A percentile compares a stretch with the other conserved stretches of the same genome.
phyloP scores from a whole-genome alignment of 106 monocot genomes.

The Dendrobium nobile region DNA sequence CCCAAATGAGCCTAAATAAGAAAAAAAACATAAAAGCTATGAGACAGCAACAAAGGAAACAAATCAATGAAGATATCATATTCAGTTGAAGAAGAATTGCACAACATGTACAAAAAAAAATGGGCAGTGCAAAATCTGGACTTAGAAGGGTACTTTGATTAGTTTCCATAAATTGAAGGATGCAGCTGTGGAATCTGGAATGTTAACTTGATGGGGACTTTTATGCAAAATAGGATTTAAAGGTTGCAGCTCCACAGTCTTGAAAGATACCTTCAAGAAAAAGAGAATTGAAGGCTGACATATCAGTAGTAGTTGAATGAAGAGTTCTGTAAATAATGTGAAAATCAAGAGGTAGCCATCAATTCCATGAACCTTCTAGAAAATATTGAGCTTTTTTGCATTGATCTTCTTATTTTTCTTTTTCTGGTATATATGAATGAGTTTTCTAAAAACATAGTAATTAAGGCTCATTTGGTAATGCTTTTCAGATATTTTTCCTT shows the following conservation, averaged over 20 bases:
- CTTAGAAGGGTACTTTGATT: background rate
- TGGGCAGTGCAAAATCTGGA: background rate
- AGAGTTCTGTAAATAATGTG: too few species aligned
- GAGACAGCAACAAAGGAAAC: background rate
- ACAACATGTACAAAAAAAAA: background rate
- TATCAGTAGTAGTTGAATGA: too few species aligned
- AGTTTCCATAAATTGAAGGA: background rate
- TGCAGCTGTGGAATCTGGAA: background rate
- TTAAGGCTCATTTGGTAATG: too few species aligned
- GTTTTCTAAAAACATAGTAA: too few species aligned
- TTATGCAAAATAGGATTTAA: background rate
- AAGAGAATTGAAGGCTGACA: background rate
- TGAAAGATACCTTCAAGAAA: background rate
- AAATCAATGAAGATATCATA: background rate
- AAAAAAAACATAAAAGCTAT: background rate
- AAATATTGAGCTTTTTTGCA: too few species aligned
- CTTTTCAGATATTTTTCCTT: too few species aligned
- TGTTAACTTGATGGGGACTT: background rate
- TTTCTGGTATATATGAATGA: too few species aligned
- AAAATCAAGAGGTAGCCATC: too few species aligned
- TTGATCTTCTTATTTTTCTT: too few species aligned
- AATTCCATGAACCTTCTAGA: too few species aligned
- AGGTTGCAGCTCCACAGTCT: background rate
- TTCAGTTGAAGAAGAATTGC: too few species aligned
- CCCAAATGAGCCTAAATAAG: background rate